Base-by-base conservation (phyloP, 148 eudicot species). In the Linanthus parryae region DNA sequence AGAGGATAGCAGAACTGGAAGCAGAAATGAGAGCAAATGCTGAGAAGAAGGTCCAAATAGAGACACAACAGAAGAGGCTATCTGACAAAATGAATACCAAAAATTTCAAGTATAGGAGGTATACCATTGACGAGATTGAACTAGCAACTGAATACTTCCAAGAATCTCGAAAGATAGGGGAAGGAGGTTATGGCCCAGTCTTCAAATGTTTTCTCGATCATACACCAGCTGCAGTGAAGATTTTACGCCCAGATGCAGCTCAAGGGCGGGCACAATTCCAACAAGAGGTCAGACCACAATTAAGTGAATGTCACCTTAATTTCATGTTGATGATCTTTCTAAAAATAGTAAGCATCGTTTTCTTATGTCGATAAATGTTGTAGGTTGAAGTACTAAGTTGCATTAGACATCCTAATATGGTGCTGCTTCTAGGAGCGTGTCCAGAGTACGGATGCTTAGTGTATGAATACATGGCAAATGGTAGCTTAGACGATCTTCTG, bases 171-270 rank as follows among this genome's bases (percentile, higher is more conserved):
- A 78, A 80, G 66, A 72, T 88, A 11, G 96, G 96, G 14, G 88
- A 83, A 73, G 96, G 96, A 19, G 88, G 96, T 23, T 88, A 88
- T 57, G 96, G 96, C 19, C 96, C 96, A 0, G 96, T 88, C 6
- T 88, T 64, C 39, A 79, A 64, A 58, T 59, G 83, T 48, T 59
- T 33, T 31, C 76, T 88, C 50, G 96, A 88, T 61, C 85, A 83
- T 40, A 81, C 92, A 1, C 66, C 62, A 2, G 88, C 73, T 42
- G 96, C 96, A 4, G 68, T 88, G 21, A 88, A 88, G 71, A 88
- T 84, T 38, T 72, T 88, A 28, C 66, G 96, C 3, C 84, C 92
- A 0, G 91, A 80, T 58, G 95, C 91, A 3, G 84, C 82, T 33
- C 88, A 87, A 67, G 95, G 95, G 27, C 77, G 75, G 30, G 62